Conservation (phyloP, 2,329 filamentous ascomycete genomes). For the Fusarium sp. region DNA sequence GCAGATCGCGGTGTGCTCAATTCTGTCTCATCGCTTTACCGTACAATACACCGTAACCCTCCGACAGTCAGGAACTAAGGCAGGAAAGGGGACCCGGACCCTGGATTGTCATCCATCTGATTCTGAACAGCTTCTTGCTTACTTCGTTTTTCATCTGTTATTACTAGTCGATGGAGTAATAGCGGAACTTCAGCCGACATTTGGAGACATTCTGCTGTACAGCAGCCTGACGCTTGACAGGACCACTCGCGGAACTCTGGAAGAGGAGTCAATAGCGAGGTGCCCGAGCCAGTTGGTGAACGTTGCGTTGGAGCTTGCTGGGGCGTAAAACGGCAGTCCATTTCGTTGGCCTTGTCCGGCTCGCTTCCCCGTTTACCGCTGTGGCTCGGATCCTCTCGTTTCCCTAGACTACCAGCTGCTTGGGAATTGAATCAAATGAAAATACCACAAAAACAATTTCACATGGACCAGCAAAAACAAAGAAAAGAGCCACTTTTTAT, state of each 20-base stretch:
- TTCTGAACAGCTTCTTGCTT: neutral
- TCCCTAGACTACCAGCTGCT: conserved; percentile 45
- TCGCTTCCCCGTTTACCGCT: conserved; percentile 42
- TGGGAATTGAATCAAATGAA: conserved; percentile 43
- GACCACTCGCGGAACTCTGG: conserved; percentile 29
- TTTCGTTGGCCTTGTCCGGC: conserved; percentile 44
- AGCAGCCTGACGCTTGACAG: conserved; percentile 11
- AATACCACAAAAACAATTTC: conserved; percentile 35
- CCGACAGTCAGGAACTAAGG: conserved; percentile 27
- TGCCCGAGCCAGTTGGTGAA: conserved; percentile 41
- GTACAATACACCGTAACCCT: conserved; percentile 28
- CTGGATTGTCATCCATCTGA: neutral
- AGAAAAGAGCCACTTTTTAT: conserved; percentile 24
- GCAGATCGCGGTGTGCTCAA: conserved; percentile 10
- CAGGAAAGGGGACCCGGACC: conserved; percentile 10
- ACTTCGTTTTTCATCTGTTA: conserved; percentile 11
- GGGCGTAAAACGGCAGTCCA: conserved; percentile 43
- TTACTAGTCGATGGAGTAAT: conserved; percentile 15
- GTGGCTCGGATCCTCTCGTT: conserved; percentile 35
- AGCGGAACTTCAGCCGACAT: conserved; percentile 35
- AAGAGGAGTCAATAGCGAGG: conserved; percentile 35
- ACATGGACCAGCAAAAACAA: conserved; percentile 28
- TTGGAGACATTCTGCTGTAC: conserved; percentile 24
- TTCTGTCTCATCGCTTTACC: conserved; percentile 6
- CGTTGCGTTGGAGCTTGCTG: conserved; percentile 35